Conservation (phyloP, 148 eudicot species). For the Cornus florida region DNA sequence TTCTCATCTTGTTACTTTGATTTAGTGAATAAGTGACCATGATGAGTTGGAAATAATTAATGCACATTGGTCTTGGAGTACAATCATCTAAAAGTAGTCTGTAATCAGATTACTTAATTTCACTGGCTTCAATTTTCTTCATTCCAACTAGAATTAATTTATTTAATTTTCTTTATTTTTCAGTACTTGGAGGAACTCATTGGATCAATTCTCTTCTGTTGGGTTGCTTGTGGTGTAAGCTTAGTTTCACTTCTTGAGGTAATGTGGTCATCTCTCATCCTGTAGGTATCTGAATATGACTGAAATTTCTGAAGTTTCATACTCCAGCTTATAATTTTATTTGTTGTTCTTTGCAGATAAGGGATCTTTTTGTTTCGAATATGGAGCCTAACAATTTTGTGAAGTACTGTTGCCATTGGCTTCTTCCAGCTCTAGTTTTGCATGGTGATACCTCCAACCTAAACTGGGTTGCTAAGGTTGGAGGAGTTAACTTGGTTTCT, state of each 20-base stretch:
- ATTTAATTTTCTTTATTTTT: conserved; percentile 4
- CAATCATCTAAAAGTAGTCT: neutral
- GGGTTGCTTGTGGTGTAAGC: conserved; percentile 89
- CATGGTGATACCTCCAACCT: conserved; percentile 60
- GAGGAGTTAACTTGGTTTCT: conserved; percentile 1
- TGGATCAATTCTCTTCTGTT: conserved; percentile 73
- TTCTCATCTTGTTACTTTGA: conserved; percentile 1
- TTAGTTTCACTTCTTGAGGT: conserved; percentile 88
- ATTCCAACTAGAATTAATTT: neutral
- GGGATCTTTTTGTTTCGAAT: conserved; percentile 77
- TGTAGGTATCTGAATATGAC: conserved; percentile 8
- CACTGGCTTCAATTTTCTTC: neutral
- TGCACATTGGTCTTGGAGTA: neutral
- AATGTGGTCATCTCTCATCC: conserved; percentile 7
- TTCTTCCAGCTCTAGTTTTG: conserved; percentile 86
- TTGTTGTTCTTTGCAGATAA: conserved; percentile 49
- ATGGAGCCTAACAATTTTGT: conserved; percentile 70
- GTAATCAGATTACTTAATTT: neutral
- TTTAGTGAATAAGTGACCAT: conserved; percentile 7
- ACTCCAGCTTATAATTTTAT: neutral
- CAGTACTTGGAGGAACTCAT: conserved; percentile 91
- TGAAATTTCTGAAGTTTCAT: neutral
- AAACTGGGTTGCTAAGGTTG: conserved; percentile 74
- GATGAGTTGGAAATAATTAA: neutral
- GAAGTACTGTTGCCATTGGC: conserved; percentile 88